Evolutionary conservation across 306 rosid species (phyloP), one percentile per base, ranked within the genome.

Genomic region (Oemleria cerasiformis): DNA sequence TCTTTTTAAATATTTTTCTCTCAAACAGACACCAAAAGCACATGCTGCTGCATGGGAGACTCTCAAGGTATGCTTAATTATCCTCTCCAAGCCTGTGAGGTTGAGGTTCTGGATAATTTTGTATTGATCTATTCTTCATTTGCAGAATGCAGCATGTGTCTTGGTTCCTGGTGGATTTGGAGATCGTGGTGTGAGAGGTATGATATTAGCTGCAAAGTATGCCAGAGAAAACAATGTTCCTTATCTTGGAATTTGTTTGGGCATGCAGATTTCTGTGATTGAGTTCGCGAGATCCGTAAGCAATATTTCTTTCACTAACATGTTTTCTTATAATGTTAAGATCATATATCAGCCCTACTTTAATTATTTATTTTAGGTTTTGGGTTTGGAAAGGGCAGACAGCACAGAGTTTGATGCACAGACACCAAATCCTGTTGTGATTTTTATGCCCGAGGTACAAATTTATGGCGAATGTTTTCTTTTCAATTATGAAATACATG

Each of bases 101-200:
- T 55, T 5, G 41, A 63, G 65, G 50, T 23, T 49, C 43, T 75
- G 69, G 47, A 8, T 38, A 6, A 15, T 61, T 38, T 15, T 36
- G 65, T 38, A 19, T 25, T 34, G 57, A 48, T 47, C 65, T 38
- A 47, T 58, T 69, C 60, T 79, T 23, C 54, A 65, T 78, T 68
- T 78, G 76, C 89, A 94, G 99, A 81, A 81, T 63, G 99, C 99
- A 45, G 88, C 91, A 41, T 94, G 99, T 61, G 91, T 94, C 72
- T 78, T 94, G 88, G 96, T 94, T 85, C 99, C 99, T 19, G 99
- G 99, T 75, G 99, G 99, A 71, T 94, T 94, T 87, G 99, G 99
- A 75, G 97, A 94, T 81, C 99, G 99, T 67, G 96, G 99, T 23
- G 97, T 94, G 72, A 80, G 72, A 68, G 99, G 99, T 54, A 94